Evolutionary conservation across 169 alveolate species (phyloP).

Genomic region (Miamiensis avidus): DNA sequence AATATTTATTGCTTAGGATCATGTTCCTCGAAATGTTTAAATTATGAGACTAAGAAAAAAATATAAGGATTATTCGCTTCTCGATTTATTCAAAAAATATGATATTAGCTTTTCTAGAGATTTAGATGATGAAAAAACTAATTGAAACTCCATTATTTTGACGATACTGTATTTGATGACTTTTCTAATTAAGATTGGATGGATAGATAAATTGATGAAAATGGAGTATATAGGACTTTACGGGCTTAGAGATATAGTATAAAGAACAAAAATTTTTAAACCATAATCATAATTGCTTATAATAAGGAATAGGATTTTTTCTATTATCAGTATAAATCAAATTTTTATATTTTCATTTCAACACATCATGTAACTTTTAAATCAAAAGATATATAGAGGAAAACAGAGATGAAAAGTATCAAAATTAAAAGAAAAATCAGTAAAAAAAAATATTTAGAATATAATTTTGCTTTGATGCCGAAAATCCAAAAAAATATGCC

Average conservation of each 20-base stretch:
- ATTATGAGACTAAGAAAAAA: no score
- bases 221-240: conserved; percentile 26
- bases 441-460: conserved; percentile 78
- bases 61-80: no score
- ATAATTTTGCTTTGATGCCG: conserved; percentile 86
- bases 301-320: no score
- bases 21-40: no score
- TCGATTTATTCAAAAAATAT: no score
- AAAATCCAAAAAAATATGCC: conserved; percentile 87
- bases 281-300: neutral
- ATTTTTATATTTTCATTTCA: no score
- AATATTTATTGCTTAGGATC: no score
- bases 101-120: no score
- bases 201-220: conserved; percentile 56
- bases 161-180: conserved; percentile 90
- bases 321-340: no score
- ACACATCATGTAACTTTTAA: no score
- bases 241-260: conserved; percentile 13
- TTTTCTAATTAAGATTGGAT: conserved; percentile 91
- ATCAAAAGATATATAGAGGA: no score
- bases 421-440: conserved; percentile 30
- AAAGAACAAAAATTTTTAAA: conserved; percentile 31
- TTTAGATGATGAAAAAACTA: no score
- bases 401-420: conserved; percentile 5
- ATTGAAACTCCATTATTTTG: conserved; percentile 92